phyloP scores from a whole-genome alignment of 2,329 filamentous ascomycete species.

The Aspergillus novoparasiticus region DNA sequence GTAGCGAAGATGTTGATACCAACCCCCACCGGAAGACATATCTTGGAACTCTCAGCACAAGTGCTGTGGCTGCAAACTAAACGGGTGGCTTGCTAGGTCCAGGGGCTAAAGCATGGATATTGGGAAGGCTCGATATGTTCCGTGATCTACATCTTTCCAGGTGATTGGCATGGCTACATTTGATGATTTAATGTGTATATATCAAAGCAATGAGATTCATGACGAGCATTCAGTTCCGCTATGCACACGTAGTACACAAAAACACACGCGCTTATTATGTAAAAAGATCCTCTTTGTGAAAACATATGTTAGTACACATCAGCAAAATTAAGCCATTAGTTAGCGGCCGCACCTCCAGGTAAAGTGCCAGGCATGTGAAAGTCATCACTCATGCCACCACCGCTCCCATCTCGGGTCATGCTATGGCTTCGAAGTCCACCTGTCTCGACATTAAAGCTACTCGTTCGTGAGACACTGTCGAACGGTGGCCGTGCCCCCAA shows the following conservation, averaged over 20 bases:
- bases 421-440: slow-evolving; percentile 34
- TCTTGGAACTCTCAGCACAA: slow-evolving; percentile 47
- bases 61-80: slow-evolving; percentile 31
- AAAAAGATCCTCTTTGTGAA: slow-evolving; percentile 1
- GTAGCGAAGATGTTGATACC: slow-evolving; percentile 71
- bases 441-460: slow-evolving; percentile 38
- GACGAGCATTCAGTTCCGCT: slow-evolving; percentile 6
- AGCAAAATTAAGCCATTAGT: slow-evolving; percentile 13
- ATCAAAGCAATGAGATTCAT: slow-evolving; percentile 21
- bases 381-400: slow-evolving; percentile 32
- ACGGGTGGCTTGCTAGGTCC: neutral
- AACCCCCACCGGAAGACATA: slow-evolving; percentile 83
- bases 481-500: slow-evolving; percentile 31
- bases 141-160: neutral
- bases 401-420: slow-evolving; percentile 35
- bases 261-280: neutral
- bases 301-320: slow-evolving; percentile 1
- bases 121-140: neutral
- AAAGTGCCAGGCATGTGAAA: slow-evolving; percentile 45
- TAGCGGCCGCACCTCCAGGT: slow-evolving; percentile 29
- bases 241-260: neutral
- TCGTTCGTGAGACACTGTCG: slow-evolving; percentile 36
- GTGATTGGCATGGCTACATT: neutral
- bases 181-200: slow-evolving; percentile 18
- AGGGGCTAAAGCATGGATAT: neutral